Evolutionary conservation across 192 early-diverging fungal genomes (phyloP), one percentile per base, ranked within the genome.

Genomic region (Ambispora gerdemannii): DNA sequence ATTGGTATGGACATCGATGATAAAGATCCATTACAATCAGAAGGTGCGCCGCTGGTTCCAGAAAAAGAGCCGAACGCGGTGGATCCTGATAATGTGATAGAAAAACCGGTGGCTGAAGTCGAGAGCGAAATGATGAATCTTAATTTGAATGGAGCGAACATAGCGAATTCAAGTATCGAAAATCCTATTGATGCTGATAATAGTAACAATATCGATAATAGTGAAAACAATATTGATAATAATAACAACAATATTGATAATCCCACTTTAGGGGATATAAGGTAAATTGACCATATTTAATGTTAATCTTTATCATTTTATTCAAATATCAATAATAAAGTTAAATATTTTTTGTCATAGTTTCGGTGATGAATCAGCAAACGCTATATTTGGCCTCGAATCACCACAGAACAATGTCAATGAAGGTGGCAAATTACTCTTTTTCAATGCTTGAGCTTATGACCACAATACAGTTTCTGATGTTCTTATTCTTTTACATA

Each of bases 1-100:
- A 62, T 74, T 31, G 52, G 55, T 10, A 71, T 76, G 72, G 50
- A 65, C 74, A 31, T 79, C 73, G 61, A 72, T 71, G 72, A 81
- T 66, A 47, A 78, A 11, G 33, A 67, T 30, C 72, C 68, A 74
- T 49, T 66, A 43, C 34, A 38, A 77, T 76, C 68, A 74, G 75
- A 3, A 56, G 61, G 36, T 50, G 58, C n/a, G 55, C 67, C 49
- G 25, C 61, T 60, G 10, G 25, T 55, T 19, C n/a, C 24, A 10
- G 20, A 27, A 43, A 34, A 67, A 22, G 49, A 60, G 15, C n/a
- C n/a, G n/a, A n/a, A n/a, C n/a, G n/a, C n/a, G n/a, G n/a, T n/a
- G n/a, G n/a, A n/a, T n/a, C n/a, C n/a, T n/a, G 20, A 22, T 33
- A 20, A 59, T 10, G 52, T 31, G 49, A 27, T 30, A n/a, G 51